phyloP scores from a whole-genome alignment of 75 land plant genomes.

The Pinus taeda region DNA sequence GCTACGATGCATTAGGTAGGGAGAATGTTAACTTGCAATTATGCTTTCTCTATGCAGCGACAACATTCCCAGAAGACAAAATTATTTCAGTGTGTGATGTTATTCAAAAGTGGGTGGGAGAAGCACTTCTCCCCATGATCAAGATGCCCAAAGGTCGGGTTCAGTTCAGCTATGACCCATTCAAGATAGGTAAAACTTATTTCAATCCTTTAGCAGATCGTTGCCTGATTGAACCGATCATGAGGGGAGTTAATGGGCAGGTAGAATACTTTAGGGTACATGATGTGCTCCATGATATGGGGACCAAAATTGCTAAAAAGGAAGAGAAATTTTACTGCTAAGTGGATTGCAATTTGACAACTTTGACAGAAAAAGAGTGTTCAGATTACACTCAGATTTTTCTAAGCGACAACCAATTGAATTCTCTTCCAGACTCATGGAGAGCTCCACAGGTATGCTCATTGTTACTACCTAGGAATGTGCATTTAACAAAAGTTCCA shows the following conservation, averaged over 20 bases:
- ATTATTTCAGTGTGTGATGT: no score
- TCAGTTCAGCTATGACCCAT: background rate
- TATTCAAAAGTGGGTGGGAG: background rate
- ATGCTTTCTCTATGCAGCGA: no score
- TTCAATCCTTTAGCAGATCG: background rate
- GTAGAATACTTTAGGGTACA: background rate
- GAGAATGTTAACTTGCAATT: no score
- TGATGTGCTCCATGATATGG: conserved; percentile 3
- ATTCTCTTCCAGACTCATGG: background rate
- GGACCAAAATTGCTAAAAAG: background rate
- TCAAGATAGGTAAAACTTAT: background rate
- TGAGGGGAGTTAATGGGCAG: background rate
- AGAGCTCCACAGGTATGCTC: background rate
- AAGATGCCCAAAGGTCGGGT: background rate
- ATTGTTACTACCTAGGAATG: background rate
- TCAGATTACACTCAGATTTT: background rate
- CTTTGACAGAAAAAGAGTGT: background rate
- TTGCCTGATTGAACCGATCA: background rate
- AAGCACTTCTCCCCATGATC: background rate
- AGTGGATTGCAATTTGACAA: background rate
- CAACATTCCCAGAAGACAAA: no score
- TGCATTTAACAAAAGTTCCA: background rate
- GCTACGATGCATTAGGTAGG: no score
- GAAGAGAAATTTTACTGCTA: background rate
- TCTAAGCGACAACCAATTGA: background rate